Evolutionary conservation across 345 rosid species (phyloP), one percentile per base, ranked within the genome.

Genomic region (Citrus medica): DNA sequence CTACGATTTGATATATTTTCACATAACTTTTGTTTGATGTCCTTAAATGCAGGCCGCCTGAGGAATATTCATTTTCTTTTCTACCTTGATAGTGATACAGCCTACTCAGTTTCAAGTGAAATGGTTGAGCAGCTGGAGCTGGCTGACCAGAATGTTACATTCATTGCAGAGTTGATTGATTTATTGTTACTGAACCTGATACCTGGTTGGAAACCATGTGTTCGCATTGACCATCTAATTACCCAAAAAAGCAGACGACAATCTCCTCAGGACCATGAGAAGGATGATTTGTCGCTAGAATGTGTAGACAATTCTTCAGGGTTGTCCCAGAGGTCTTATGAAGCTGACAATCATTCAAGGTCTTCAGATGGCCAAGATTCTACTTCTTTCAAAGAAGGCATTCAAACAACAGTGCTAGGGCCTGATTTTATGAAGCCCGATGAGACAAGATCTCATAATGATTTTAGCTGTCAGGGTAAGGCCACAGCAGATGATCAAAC

Each of bases 91-190:
- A 86, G 89, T 32, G 99, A 95, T 78, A 95, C 98, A 35, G 88
- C 95, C 42, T 79, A 87, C 9, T 85, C 94, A 7, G 95, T 95
- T 77, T 93, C 99, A 51, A 86, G 90, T 71, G 99, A 95, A 83
- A 95, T 95, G 99, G 98, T 90, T 76, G 98, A 91, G 85, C 94
- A 93, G 77, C 93, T 95, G 63, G 94, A 91, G 84, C 78, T 95
- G 67, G 88, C 87, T 56, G 88, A 88, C 78, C 93, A 92, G 77
- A 86, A 93, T 78, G 93, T 92, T 35, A 81, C 83, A 56, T 87
- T 90, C 75, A 92, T 95, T 74, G 94, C 97, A 56, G 98, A 93
- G 56, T 73, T 95, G 85, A 93, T 91, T 38, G 98, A 93, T 82
- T 80, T 87, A 77, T 81, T 95, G 79, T 86, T 95, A 8, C 60